Conservation (phyloP, 306 rosid genomes). For the Mimosa pudica region DNA sequence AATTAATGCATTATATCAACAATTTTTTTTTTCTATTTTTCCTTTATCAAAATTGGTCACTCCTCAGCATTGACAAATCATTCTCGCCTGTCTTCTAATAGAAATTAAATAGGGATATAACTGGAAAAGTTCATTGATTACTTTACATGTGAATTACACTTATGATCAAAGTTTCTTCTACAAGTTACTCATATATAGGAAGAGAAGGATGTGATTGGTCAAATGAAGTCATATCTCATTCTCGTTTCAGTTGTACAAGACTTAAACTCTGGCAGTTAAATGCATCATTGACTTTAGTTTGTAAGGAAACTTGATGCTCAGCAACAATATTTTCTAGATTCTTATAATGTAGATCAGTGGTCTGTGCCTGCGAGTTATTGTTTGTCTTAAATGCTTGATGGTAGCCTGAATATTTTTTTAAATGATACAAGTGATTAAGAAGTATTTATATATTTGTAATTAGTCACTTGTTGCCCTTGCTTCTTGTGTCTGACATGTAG, state of each 20-base stretch:
- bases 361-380: background rate
- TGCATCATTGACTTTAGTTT: background rate
- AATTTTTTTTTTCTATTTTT: too few species aligned
- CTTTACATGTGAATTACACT: too few species aligned
- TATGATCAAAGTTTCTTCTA: too few species aligned
- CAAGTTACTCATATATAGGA: too few species aligned
- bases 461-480: background rate
- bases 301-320: background rate
- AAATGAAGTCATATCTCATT: background rate
- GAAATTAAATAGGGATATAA: too few species aligned
- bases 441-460: background rate
- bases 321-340: conserved; percentile 11
- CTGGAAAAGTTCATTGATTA: too few species aligned
- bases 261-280: conserved; percentile 5
- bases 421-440: background rate
- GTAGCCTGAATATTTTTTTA: background rate
- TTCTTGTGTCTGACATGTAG: background rate
- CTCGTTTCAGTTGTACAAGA: background rate
- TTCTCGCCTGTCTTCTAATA: too few species aligned
- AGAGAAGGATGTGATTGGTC: background rate
- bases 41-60: too few species aligned
- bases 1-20: too few species aligned
- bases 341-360: background rate
- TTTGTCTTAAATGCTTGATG: background rate
- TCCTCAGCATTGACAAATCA: too few species aligned